These are phyloP conservation scores for Colletotrichum simmondsii DNA, from an alignment of 2,329 filamentous ascomycete species.

Conservation along the genomic window DNA sequence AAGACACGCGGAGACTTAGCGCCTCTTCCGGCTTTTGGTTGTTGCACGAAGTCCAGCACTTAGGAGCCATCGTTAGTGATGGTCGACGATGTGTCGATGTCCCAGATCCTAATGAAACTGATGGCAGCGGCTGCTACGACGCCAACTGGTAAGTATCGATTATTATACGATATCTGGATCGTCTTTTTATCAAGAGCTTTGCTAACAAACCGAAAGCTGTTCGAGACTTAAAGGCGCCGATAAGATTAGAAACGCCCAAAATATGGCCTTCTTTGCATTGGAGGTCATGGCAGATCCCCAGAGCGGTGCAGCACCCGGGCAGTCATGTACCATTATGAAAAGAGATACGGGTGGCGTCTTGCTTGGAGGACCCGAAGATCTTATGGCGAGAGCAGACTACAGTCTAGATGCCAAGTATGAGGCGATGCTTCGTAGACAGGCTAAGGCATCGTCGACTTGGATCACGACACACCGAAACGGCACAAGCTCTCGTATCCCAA, in stretches of 20 bases:
- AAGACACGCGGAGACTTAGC: not conserved
- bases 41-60: conserved; percentile 5
- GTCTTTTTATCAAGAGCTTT: rapidly evolving
- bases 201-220: not conserved
- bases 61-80: not conserved
- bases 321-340: conserved; percentile 18
- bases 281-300: conserved; percentile 10
- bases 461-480: not conserved
- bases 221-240: not conserved
- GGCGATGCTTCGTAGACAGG: not conserved
- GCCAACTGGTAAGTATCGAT: not conserved
- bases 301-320: not conserved
- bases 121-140: conserved; percentile 8
- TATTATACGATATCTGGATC: rapidly evolving
- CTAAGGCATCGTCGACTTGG: not conserved
- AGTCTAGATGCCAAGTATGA: not conserved
- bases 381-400: not conserved
- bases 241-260: conserved; percentile 13
- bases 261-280: conserved; percentile 2
- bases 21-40: not conserved
- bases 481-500: not conserved
- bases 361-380: not conserved
- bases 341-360: not conserved
- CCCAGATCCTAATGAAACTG: not conserved
- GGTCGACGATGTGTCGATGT: conserved; percentile 1